Percentiles rank a stretch among this genome's conserved stretches.
These are phyloP conservation scores for Basidiobolus heterosporus DNA, from an alignment of 371 early-diverging fungal genomes.

Conservation along the genomic window DNA sequence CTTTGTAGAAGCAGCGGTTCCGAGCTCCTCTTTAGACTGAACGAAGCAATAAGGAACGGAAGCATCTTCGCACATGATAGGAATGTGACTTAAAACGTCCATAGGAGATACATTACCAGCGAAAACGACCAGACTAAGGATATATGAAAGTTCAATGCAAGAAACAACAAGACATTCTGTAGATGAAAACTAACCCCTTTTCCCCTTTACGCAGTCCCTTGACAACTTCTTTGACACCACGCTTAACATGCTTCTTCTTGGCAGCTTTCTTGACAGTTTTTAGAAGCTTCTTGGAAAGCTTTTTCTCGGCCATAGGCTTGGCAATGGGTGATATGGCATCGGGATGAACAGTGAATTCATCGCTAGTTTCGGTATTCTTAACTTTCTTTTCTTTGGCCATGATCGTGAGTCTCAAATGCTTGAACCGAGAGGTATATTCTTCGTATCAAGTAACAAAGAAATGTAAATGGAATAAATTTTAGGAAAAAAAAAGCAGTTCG, in stretches of 20 bases:
- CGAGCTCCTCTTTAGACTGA: conserved; percentile 83
- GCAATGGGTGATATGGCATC: conserved; percentile 62
- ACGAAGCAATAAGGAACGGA: conserved; percentile 91
- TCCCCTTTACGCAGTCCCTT: conserved; percentile 89
- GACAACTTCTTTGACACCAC: conserved; percentile 95
- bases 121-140: conserved; percentile 60
- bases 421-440: no score
- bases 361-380: no score
- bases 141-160: not conserved
- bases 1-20: conserved; percentile 79
- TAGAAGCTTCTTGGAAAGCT: conserved; percentile 77
- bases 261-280: conserved; percentile 86
- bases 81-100: conserved; percentile 94
- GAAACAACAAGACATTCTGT: not conserved
- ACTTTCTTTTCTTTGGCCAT: no score
- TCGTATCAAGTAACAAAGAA: no score
- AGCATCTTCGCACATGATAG: conserved; percentile 92
- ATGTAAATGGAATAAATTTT: no score
- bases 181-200: conserved; percentile 43
- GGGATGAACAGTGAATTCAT: no score
- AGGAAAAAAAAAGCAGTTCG: no score
- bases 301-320: conserved; percentile 80
- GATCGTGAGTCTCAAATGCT: no score
- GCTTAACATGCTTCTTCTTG: conserved; percentile 76
- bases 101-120: conserved; percentile 95